Percentiles rank a stretch among this genome's conserved stretches.
These are phyloP conservation scores for Penicillium hesseltinei DNA, from an alignment of 2,329 filamentous ascomycete species.

Conservation along the genomic window DNA sequence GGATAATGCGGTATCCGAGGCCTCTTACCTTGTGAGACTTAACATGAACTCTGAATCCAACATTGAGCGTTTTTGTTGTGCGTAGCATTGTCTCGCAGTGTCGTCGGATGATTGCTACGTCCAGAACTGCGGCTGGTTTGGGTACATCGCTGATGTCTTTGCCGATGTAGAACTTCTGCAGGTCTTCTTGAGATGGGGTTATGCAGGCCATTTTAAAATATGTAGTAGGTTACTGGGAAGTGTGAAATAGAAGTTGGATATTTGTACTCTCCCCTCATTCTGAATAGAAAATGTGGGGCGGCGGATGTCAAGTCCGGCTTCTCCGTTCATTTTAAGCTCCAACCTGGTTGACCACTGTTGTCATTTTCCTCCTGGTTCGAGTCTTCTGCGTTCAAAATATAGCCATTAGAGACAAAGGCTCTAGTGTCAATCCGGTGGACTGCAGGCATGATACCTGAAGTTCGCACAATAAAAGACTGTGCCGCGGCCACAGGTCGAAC, in stretches of 20 bases:
- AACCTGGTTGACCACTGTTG: no score
- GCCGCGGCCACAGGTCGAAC: background rate
- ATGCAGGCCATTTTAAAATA: constrained; percentile 4
- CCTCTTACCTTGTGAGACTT: constrained; percentile 74
- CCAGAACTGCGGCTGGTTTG: constrained; percentile 67
- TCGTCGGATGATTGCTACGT: constrained; percentile 61
- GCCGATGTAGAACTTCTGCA: constrained; percentile 52
- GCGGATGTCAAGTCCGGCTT: constrained; percentile 4
- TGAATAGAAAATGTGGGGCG: constrained; percentile 8
- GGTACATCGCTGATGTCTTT: constrained; percentile 60
- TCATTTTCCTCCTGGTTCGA: background rate
- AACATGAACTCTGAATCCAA: constrained; percentile 73
- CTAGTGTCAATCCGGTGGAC: background rate
- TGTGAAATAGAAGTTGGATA: background rate
- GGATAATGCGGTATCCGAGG: background rate
- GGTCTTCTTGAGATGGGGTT: constrained; percentile 12
- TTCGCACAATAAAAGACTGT: background rate
- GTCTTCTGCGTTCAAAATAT: no score
- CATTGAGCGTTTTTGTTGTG: constrained; percentile 56
- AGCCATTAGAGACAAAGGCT: background rate
- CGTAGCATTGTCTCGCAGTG: constrained; percentile 73
- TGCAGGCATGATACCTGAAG: background rate
- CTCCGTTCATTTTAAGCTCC: background rate
- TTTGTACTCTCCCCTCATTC: constrained; percentile 1
- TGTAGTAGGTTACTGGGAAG: background rate